Evolutionary conservation across 169 alveolate genomes (phyloP).

Genomic region (Theileria sp.): DNA sequence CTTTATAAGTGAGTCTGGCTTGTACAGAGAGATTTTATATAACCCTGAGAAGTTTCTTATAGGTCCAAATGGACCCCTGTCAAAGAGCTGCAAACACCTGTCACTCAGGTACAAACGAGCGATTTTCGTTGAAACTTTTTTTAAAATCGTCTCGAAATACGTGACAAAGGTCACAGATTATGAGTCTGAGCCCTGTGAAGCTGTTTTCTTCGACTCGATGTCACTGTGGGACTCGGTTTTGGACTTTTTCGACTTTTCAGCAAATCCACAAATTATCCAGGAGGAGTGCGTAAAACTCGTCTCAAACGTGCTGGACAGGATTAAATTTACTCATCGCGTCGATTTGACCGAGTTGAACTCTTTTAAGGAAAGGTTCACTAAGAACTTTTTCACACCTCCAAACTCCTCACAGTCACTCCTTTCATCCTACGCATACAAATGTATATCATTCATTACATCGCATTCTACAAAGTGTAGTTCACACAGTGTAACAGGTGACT

Average conservation of each 20-base stretch:
- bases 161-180: background rate
- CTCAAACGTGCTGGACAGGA: background rate
- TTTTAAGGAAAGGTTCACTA: background rate
- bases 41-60: slow-evolving; percentile 29
- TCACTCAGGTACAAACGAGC: slow-evolving; percentile 12
- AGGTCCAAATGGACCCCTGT: slow-evolving; percentile 47
- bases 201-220: slow-evolving; percentile 37
- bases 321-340: background rate
- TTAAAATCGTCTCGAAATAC: slow-evolving; percentile 15
- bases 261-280: background rate
- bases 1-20: background rate
- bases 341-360: background rate
- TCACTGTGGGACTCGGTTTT: slow-evolving; percentile 53
- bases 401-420: background rate
- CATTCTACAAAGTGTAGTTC: no score
- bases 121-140: slow-evolving; percentile 44
- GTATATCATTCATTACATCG: background rate
- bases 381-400: background rate
- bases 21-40: slow-evolving; percentile 31
- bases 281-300: slow-evolving; percentile 9
- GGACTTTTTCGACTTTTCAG: slow-evolving; percentile 1
- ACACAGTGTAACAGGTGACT: no score
- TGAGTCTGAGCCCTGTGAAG: slow-evolving; percentile 7
- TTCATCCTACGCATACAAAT: background rate
- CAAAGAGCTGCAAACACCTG: slow-evolving; percentile 6